phyloP scores from a whole-genome alignment of 148 eudicot genomes.

The Fagopyrum homotropicum region DNA sequence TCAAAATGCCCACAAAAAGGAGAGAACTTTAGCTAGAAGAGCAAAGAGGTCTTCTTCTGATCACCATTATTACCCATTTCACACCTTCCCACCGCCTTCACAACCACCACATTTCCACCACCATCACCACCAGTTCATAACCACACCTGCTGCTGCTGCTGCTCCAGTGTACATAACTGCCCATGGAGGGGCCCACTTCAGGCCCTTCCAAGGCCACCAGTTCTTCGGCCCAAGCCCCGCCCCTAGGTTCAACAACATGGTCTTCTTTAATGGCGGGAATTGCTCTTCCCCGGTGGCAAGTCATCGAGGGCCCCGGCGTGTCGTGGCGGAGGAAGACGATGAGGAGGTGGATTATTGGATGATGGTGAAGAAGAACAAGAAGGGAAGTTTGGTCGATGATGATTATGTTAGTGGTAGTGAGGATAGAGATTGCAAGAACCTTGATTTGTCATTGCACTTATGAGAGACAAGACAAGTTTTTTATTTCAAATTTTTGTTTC shows the following conservation, averaged over 20 bases:
- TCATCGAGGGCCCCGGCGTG: not conserved
- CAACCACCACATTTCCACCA: constrained; percentile 20
- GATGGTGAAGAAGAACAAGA: constrained; percentile 7
- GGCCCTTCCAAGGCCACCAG: constrained; percentile 15
- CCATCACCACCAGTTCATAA: constrained; percentile 19
- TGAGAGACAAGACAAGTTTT: constrained; percentile 12
- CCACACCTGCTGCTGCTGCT: too few species aligned
- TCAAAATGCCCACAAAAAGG: constrained; percentile 96
- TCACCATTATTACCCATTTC: constrained; percentile 12
- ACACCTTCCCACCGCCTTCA: not conserved
- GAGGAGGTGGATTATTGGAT: not conserved
- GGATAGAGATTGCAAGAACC: constrained; percentile 40
- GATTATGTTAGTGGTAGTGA: constrained; percentile 20
- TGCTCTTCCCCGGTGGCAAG: not conserved
- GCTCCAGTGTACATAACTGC: constrained; percentile 38
- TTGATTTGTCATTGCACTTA: constrained; percentile 79
- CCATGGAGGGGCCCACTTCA: constrained; percentile 39
- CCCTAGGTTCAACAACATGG: constrained; percentile 7
- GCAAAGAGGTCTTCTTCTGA: constrained; percentile 28
- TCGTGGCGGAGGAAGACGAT: not conserved
- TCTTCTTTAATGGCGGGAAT: not conserved
- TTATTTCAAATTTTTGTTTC: not conserved
- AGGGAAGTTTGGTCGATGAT: constrained; percentile 6
- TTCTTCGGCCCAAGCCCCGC: constrained; percentile 16
- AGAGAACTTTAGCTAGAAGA: constrained; percentile 65